phyloP scores from a whole-genome alignment of 2,329 filamentous ascomycete species.

The Bimuria novae-zelandiae region DNA sequence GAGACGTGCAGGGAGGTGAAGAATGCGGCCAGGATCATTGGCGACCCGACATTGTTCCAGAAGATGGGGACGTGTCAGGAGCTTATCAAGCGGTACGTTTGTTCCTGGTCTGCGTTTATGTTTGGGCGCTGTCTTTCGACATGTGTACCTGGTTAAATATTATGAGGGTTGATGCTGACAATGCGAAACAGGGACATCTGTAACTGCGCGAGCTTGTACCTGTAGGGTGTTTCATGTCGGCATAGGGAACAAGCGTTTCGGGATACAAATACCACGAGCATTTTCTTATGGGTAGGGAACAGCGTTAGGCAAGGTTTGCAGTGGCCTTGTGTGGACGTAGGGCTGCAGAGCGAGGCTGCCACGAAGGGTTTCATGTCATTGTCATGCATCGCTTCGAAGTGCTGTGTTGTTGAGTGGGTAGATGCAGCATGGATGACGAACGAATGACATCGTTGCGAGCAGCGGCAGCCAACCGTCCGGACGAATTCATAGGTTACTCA shows the following conservation, averaged over 20 bases:
- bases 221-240: conserved; percentile 27
- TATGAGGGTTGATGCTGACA: conserved; percentile 23
- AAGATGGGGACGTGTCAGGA: conserved; percentile 99
- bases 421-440: neutral
- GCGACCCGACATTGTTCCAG: conserved; percentile 86
- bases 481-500: neutral
- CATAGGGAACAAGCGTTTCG: conserved; percentile 7
- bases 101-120: conserved; percentile 3
- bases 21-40: conserved; percentile 93
- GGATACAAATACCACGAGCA: neutral
- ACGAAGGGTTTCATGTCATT: neutral
- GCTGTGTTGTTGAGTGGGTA: neutral
- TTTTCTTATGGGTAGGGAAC: neutral
- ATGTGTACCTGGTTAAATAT: conserved; percentile 8
- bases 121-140: neutral
- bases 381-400: neutral
- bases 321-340: neutral
- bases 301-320: no score
- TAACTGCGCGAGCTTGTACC: conserved; percentile 47
- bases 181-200: conserved; percentile 44
- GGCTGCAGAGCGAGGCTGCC: neutral
- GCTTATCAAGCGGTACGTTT: conserved; percentile 92
- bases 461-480: neutral
- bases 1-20: conserved; percentile 98
- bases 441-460: neutral